A percentile compares a stretch with the other conserved stretches of the same genome.
phyloP scores from a whole-genome alignment of 1,284 basidiomycete genomes.

The Tilletia caries region DNA sequence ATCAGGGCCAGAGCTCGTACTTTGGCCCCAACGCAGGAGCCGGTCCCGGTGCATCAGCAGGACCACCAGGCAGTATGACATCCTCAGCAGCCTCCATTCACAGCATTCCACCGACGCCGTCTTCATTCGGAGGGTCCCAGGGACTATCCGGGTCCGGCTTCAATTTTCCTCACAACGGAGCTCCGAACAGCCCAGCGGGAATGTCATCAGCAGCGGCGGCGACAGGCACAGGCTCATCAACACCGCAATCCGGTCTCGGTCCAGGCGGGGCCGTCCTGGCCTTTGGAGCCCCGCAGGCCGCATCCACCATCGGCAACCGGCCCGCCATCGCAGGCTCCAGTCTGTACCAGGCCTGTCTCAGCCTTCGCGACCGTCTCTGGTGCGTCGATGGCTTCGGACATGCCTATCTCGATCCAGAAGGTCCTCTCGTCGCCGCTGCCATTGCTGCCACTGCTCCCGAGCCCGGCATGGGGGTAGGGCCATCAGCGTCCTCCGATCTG shows the following conservation, averaged over 20 bases:
- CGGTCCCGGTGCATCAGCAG: neutral
- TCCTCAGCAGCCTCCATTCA: neutral
- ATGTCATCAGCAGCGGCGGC: neutral
- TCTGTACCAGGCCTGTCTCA: constrained; percentile 56
- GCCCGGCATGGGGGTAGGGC: constrained; percentile 17
- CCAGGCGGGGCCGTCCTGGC: constrained; percentile 4
- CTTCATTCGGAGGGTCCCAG: no score
- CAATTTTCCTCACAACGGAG: neutral
- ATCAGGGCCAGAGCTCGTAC: neutral
- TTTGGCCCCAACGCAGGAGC: neutral
- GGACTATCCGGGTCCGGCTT: no score
- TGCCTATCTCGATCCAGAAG: constrained; percentile 30
- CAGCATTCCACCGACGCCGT: neutral
- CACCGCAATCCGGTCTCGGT: neutral
- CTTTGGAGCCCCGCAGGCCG: neutral
- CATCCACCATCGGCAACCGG: constrained; percentile 13
- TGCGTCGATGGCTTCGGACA: constrained; percentile 54
- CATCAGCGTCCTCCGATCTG: constrained; percentile 17
- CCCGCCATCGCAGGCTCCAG: constrained; percentile 42
- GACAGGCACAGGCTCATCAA: neutral
- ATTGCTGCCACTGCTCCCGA: constrained; percentile 17
- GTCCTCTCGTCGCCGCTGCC: constrained; percentile 21
- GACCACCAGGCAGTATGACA: neutral
- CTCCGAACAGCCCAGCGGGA: neutral
- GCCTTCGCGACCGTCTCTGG: constrained; percentile 52